Evolutionary conservation across 2,329 filamentous ascomycete genomes (phyloP), one percentile per base, ranked within the genome.

Genomic region (Purpureocillium lavendulum): DNA sequence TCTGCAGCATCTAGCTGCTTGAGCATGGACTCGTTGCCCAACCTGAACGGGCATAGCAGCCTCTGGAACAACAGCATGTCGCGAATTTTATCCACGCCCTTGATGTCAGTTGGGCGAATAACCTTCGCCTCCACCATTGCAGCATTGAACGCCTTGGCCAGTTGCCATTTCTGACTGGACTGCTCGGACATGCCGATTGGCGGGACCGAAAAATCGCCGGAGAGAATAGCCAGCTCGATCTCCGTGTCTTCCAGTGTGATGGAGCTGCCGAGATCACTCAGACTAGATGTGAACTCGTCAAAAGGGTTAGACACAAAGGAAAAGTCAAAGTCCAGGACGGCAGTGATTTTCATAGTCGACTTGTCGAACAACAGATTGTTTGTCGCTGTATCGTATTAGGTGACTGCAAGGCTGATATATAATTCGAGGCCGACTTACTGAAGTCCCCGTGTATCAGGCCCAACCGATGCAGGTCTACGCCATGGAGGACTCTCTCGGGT

Each of bases 251-350:
- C 17, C 6, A 10, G 28, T 26, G 2, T 24, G 13, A 41, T 18
- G 4, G 35, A 30, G 12, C 40, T 26, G 16, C 35, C 35, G 28
- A 36, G 8, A 14, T 55, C 49, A 26, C 38, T 40, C 0, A 56
- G 37, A 2, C 45, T 43, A 3, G 38, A 36, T 13, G 54, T 38
- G 36, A 52, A 55, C 33, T 56, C 54, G 2, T 57, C 45, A 11
- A 30, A 35, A 1, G 51, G 53, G 21, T 58, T 48, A 0, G 46
- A 41, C 13, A 57, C 24, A 4, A 18, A 36, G 2, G 54, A 45
- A 15, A 34, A 58, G 41, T 57, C 55, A 33, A 56, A 58, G 30
- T 58, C 55, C 7, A 58, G 38, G 7, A 58, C 16, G 2, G 43
- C 50, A 0, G 52, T 54, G 24, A 57, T 40, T n/a, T 37, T 41